Percentiles rank a stretch among this genome's conserved stretches.
Conservation (phyloP, 257 asterid species). For the Plantago elongata region DNA sequence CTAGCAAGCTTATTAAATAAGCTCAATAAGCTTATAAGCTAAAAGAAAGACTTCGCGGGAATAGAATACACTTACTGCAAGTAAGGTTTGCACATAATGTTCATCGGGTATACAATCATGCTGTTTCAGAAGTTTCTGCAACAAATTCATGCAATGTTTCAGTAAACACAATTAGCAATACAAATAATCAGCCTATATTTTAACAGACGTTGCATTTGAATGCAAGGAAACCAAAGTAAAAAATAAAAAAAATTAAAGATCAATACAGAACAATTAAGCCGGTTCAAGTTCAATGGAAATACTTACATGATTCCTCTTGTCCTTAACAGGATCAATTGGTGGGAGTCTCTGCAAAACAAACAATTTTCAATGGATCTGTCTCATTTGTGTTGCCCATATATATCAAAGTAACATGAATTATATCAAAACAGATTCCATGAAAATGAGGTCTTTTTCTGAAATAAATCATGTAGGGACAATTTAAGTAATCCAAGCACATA, state of each 20-base stretch:
- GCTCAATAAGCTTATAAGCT: no score
- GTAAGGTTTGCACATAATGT: slow-evolving; percentile 87
- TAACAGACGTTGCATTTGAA: neutral
- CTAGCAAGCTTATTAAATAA: no score
- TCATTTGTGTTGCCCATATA: neutral
- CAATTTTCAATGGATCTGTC: neutral
- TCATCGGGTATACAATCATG: slow-evolving; percentile 98
- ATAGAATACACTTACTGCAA: slow-evolving; percentile 51
- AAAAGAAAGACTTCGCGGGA: neutral
- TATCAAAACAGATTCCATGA: no score
- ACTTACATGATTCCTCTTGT: slow-evolving; percentile 73
- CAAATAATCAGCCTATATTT: neutral
- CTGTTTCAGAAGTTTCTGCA: slow-evolving; percentile 95
- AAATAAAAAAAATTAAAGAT: neutral
- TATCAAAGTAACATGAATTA: neutral
- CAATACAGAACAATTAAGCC: slow-evolving; percentile 1
- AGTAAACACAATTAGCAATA: neutral
- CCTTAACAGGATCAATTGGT: slow-evolving; percentile 48
- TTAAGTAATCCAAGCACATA: neutral
- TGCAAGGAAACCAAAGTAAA: neutral
- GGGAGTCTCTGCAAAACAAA: slow-evolving; percentile 70
- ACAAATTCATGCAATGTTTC: slow-evolving; percentile 6
- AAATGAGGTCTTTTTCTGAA: no score
- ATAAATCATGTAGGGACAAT: no score
- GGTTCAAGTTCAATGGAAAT: slow-evolving; percentile 7